A percentile compares a stretch with the other conserved stretches of the same genome.
phyloP scores from a whole-genome alignment of 1,139 yeast species.

The Taphrina betulina region DNA sequence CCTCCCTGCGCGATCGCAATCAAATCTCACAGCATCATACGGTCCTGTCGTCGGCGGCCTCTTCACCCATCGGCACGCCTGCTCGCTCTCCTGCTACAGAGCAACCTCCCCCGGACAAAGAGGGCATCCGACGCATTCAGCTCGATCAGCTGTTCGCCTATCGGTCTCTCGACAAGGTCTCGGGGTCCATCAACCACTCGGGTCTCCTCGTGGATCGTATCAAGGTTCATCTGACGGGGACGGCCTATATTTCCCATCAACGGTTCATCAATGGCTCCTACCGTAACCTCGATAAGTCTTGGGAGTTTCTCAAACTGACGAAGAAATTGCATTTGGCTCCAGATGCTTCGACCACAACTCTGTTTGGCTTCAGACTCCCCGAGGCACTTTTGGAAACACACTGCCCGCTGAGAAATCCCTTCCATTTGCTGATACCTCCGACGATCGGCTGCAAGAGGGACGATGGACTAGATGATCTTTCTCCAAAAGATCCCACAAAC shows the following conservation, averaged over 20 bases:
- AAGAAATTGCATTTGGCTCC: constrained; percentile 6
- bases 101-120: background rate
- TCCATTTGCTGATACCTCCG: constrained; percentile 26
- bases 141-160: constrained; percentile 24
- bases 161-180: constrained; percentile 27
- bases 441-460: constrained; percentile 22
- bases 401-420: constrained; percentile 20
- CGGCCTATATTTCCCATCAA: constrained; percentile 14
- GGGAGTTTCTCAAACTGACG: constrained; percentile 27
- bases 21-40: too few relatives aligned
- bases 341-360: background rate
- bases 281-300: constrained; percentile 21
- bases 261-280: constrained; percentile 27
- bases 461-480: constrained; percentile 26
- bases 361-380: constrained; percentile 16
- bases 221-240: constrained; percentile 23
- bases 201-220: constrained; percentile 8
- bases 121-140: constrained; percentile 8
- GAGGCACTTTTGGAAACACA: constrained; percentile 27
- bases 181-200: constrained; percentile 14
- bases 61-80: too few relatives aligned
- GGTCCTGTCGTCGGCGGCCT: too few relatives aligned
- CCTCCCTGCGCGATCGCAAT: too few relatives aligned
- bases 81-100: constrained; percentile 2
- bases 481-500: constrained; percentile 29